Evolutionary conservation across 371 early-diverging fungal species (phyloP).

Genomic region (Rhizomucor miehei): DNA sequence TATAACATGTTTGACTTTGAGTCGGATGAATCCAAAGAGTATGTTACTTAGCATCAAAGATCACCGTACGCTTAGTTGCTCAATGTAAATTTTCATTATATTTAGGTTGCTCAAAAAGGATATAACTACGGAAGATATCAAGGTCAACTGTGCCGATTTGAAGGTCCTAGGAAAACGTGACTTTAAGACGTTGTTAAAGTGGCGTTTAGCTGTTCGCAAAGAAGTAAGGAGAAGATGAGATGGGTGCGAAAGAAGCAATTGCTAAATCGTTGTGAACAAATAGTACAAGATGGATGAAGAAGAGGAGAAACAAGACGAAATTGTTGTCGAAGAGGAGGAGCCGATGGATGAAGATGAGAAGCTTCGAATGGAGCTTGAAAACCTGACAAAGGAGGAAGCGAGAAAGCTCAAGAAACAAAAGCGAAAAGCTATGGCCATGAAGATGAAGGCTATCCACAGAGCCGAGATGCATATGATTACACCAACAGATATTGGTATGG

Average conservation of each 20-base stretch:
- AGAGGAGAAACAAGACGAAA: slow-evolving; percentile 44
- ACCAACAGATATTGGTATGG: slow-evolving; percentile 84
- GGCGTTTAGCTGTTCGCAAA: slow-evolving; percentile 78
- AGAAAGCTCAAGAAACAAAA: slow-evolving; percentile 57
- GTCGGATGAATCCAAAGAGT: slow-evolving; percentile 57
- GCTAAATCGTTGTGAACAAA: slow-evolving; percentile 12
- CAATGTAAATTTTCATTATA: neutral
- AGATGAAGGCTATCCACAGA: slow-evolving; percentile 79
- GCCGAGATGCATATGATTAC: slow-evolving; percentile 92
- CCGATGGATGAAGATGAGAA: slow-evolving; percentile 57
- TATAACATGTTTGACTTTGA: slow-evolving; percentile 75
- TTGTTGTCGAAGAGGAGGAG: slow-evolving; percentile 47
- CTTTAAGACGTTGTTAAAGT: slow-evolving; percentile 84
- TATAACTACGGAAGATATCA: slow-evolving; percentile 80
- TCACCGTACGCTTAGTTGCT: slow-evolving; percentile 1
- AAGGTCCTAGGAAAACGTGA: slow-evolving; percentile 92
- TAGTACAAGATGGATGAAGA: slow-evolving; percentile 47
- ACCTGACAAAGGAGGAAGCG: slow-evolving; percentile 56
- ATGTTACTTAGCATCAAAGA: slow-evolving; percentile 10
- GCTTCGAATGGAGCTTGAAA: slow-evolving; percentile 59
- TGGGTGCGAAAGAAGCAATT: slow-evolving; percentile 19
- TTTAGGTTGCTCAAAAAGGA: slow-evolving; percentile 54
- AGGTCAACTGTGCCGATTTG: slow-evolving; percentile 79
- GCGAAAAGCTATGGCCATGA: slow-evolving; percentile 70
- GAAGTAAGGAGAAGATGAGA: slow-evolving; percentile 45